phyloP scores from a whole-genome alignment of 306 rosid genomes.

The Coriaria nepalensis region DNA sequence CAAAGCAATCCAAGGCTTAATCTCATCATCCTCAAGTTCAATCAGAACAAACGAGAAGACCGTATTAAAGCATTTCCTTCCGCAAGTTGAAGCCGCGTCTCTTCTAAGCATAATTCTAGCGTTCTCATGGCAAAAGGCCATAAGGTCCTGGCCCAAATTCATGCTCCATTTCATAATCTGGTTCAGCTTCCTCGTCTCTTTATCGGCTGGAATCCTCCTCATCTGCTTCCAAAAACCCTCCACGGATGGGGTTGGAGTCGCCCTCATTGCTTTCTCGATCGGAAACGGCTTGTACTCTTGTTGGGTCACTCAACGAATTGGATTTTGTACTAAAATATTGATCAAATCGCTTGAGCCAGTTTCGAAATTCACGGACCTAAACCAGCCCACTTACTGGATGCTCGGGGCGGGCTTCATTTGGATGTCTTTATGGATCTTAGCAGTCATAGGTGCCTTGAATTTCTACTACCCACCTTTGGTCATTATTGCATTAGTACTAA shows the following conservation, averaged over 20 bases:
- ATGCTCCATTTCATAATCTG: slow-evolving; percentile 79
- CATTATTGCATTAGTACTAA: slow-evolving; percentile 41
- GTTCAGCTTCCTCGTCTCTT: slow-evolving; percentile 48
- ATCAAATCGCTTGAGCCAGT: slow-evolving; percentile 63
- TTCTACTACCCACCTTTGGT: slow-evolving; percentile 61
- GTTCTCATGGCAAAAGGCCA: slow-evolving; percentile 69
- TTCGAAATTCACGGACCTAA: slow-evolving; percentile 51
- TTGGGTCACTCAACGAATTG: slow-evolving; percentile 58
- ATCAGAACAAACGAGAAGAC: slow-evolving; percentile 43
- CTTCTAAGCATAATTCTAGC: slow-evolving; percentile 71
- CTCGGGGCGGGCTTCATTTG: slow-evolving; percentile 71
- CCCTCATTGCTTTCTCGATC: slow-evolving; percentile 63
- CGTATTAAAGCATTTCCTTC: slow-evolving; percentile 40
- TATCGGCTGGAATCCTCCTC: slow-evolving; percentile 75
- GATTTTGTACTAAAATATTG: slow-evolving; percentile 54
- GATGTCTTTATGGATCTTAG: slow-evolving; percentile 83
- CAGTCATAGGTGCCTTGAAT: slow-evolving; percentile 75
- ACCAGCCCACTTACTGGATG: slow-evolving; percentile 59
- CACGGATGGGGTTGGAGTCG: slow-evolving; percentile 72
- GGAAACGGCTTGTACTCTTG: slow-evolving; percentile 85
- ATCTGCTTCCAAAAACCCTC: slow-evolving; percentile 78
- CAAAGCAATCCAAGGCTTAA: slow-evolving; percentile 61
- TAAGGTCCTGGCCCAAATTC: slow-evolving; percentile 60
- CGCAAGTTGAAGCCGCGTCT: slow-evolving; percentile 88
- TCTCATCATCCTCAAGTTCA: slow-evolving; percentile 29